These are phyloP conservation scores for Debaryomyces psychrophilus DNA, from an alignment of 1,139 yeast genomes.

Conservation along the genomic window DNA sequence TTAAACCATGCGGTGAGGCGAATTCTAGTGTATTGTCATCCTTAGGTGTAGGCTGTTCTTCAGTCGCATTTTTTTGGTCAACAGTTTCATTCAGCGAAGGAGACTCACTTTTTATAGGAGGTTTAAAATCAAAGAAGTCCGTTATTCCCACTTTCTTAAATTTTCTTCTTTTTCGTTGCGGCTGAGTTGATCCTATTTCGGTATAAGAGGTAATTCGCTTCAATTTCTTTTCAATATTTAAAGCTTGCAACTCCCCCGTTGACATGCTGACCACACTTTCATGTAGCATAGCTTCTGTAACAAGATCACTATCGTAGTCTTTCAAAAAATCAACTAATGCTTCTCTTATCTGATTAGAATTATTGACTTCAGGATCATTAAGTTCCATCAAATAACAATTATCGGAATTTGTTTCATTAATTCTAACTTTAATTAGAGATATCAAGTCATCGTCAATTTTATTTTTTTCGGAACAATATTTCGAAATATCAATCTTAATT, in stretches of 20 bases:
- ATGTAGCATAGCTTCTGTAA: constrained; percentile 15
- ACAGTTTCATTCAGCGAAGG: neutral
- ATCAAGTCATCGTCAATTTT: constrained; percentile 5
- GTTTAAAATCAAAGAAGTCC: constrained; percentile 35
- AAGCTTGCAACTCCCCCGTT: constrained; percentile 11
- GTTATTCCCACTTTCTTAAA: constrained; percentile 36
- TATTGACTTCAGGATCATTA: neutral
- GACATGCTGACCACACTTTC: constrained; percentile 12
- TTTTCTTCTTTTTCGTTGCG: constrained; percentile 31
- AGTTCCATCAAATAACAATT: neutral
- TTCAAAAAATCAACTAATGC: constrained; percentile 1
- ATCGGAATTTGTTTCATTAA: neutral
- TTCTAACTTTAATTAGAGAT: neutral
- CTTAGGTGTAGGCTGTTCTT: neutral
- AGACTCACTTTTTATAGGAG: neutral
- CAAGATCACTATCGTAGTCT: neutral
- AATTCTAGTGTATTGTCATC: neutral
- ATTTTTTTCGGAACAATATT: constrained; percentile 3
- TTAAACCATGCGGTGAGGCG: neutral
- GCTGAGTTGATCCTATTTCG: constrained; percentile 11
- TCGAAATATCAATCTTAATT: constrained; percentile 1
- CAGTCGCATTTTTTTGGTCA: constrained; percentile 5
- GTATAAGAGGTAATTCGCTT: constrained; percentile 11
- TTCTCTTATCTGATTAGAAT: neutral
- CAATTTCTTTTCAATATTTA: constrained; percentile 10